Base-by-base conservation (phyloP, 2,329 filamentous ascomycete species). In the Colletotrichum musae region DNA sequence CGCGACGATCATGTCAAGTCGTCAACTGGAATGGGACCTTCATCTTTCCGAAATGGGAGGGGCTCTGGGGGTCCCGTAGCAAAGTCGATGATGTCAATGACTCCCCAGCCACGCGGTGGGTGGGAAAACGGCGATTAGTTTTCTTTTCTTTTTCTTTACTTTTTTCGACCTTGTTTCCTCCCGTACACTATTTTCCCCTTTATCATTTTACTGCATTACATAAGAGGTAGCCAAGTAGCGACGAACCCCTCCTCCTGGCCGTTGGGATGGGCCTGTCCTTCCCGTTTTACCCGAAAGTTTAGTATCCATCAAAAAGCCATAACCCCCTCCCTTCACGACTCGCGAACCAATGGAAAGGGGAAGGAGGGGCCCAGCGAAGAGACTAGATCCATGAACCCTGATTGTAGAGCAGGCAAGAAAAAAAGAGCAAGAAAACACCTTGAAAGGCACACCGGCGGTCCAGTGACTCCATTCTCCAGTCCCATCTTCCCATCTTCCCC, bases 21-120 rank as follows among this genome's bases (percentile, higher is more conserved):
- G 32, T 2, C 32, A 10, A 36, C 9, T 36, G 32, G 32, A 36
- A 36, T 12, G 32, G 7, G 32, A 36, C 7, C 32, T 36, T 36
- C 32, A 36, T 36, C 32, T 10, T 10, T 36, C 32, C 32, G 32
- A 36, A 36, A 36, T 36, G 32, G 45, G 6, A 6, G 45, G 18
- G 16, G 45, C 45, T 47, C 16, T 43, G 9, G 39, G 16, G n/a
- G 36, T 15, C 12, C n/a, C 12, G 39, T 6, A 15, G 58, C 87
- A 81, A 48, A 87, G 82, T 73, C 71, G 41, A 75, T 75, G 73
- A 75, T 74, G 73, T 75, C 73, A 75, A 72, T 58, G 66, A 68
- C 61, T 68, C 48, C 57, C 57, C 32, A 16, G 48, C 61, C 50
- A 59, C 61, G 48, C 65, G 47, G 47, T 51, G 6, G 28, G 10